A percentile compares a stretch with the other conserved stretches of the same genome.
phyloP scores from a whole-genome alignment of 148 eudicot genomes.

The Diospyros kaki region DNA sequence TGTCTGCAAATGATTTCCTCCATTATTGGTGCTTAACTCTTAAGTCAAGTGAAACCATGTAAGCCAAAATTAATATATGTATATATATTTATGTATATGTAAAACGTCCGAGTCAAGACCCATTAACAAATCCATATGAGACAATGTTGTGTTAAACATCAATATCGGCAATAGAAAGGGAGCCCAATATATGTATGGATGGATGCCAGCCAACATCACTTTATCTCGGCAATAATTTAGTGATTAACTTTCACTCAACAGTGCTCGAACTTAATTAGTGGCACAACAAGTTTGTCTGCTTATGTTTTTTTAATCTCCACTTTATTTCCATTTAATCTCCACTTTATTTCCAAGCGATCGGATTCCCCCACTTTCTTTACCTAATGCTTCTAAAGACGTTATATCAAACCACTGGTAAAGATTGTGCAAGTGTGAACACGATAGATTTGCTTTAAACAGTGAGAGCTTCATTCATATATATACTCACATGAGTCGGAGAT shows the following conservation, averaged over 20 bases:
- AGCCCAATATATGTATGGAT: not conserved
- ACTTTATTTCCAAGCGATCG: not conserved
- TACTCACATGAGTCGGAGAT: not conserved
- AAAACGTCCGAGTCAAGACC: too few species aligned
- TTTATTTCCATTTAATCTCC: constrained; percentile 1
- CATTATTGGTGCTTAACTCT: too few species aligned
- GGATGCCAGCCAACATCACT: constrained; percentile 9
- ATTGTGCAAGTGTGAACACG: not conserved
- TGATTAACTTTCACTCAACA: constrained; percentile 11
- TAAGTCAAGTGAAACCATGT: too few species aligned
- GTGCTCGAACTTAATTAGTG: not conserved
- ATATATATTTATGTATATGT: too few species aligned
- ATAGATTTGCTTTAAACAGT: not conserved
- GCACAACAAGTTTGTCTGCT: constrained; percentile 1
- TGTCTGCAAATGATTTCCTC: too few species aligned
- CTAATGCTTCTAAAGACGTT: constrained; percentile 11
- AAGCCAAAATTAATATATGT: too few species aligned
- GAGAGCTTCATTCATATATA: not conserved
- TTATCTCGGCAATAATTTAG: not conserved
- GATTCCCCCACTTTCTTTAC: not conserved
- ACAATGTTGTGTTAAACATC: too few species aligned
- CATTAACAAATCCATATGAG: too few species aligned
- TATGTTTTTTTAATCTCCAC: constrained; percentile 5
- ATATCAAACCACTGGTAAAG: not conserved
- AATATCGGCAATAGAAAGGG: too few species aligned